These are phyloP conservation scores for Lepidium africanum DNA, from an alignment of 345 rosid species.

Conservation along the genomic window DNA sequence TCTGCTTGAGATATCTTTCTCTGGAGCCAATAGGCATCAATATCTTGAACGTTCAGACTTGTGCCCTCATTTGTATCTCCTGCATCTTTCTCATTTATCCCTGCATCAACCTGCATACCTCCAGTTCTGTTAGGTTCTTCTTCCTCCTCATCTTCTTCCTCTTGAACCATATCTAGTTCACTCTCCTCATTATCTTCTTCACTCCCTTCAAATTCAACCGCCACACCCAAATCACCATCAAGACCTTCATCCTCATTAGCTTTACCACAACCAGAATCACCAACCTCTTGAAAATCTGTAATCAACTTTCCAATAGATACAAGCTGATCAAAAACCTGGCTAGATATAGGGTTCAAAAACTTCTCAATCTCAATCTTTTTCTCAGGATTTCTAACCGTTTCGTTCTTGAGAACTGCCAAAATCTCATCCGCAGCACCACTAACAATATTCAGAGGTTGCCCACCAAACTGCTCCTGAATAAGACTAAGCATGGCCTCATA, in stretches of 20 bases:
- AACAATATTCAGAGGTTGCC: constrained; percentile 59
- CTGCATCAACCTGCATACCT: constrained; percentile 64
- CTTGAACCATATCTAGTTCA: constrained; percentile 72
- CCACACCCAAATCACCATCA: constrained; percentile 76
- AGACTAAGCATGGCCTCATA: constrained; percentile 70
- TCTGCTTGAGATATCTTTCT: constrained; percentile 72
- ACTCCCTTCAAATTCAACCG: constrained; percentile 44
- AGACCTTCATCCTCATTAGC: constrained; percentile 58
- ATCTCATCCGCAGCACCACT: constrained; percentile 88
- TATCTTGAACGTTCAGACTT: constrained; percentile 69
- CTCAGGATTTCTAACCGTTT: constrained; percentile 41
- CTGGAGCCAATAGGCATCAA: constrained; percentile 97
- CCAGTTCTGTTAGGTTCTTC: constrained; percentile 39
- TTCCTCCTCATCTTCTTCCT: constrained; percentile 72
- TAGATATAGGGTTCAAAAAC: constrained; percentile 44
- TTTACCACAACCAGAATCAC: constrained; percentile 31
- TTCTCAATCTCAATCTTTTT: constrained; percentile 82
- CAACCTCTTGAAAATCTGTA: constrained; percentile 60
- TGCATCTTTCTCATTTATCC: constrained; percentile 49
- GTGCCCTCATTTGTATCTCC: constrained; percentile 48
- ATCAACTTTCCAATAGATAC: constrained; percentile 62
- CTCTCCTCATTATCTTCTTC: constrained; percentile 78
- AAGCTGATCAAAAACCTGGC: constrained; percentile 52
- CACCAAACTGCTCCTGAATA: constrained; percentile 77
- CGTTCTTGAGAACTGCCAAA: constrained; percentile 76